These are phyloP conservation scores for Ceratocystis harringtonii DNA, from an alignment of 2,329 filamentous ascomycete genomes.

Conservation along the genomic window DNA sequence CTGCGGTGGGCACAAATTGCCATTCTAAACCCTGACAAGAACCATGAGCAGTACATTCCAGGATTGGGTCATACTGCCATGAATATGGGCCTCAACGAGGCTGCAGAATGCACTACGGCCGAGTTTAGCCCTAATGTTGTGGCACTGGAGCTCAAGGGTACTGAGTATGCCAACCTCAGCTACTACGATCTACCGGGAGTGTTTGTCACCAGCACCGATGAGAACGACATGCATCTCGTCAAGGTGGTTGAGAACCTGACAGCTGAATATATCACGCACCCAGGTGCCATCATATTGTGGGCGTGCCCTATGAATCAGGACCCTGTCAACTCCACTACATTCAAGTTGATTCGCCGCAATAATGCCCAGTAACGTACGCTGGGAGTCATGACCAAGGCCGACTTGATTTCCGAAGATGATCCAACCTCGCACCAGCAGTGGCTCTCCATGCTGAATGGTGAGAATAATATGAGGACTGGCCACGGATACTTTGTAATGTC, in stretches of 20 bases:
- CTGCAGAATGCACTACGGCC: constrained; percentile 34
- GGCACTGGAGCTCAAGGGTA: constrained; percentile 57
- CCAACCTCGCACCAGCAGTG: constrained; percentile 39
- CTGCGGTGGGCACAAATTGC: constrained; percentile 65
- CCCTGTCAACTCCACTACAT: constrained; percentile 57
- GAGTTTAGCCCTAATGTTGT: constrained; percentile 76
- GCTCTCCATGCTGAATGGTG: constrained; percentile 45
- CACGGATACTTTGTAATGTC: constrained; percentile 71
- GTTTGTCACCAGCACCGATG: constrained; percentile 52
- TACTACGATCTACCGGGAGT: constrained; percentile 81
- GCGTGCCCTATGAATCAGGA: constrained; percentile 67
- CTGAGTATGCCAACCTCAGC: constrained; percentile 54
- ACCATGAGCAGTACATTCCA: constrained; percentile 40
- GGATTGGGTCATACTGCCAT: constrained; percentile 28
- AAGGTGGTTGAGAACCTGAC: constrained; percentile 58
- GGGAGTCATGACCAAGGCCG: constrained; percentile 75
- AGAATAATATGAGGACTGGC: constrained; percentile 40
- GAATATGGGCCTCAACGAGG: constrained; percentile 25
- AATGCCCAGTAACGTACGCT: constrained; percentile 45
- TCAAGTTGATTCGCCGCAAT: constrained; percentile 44
- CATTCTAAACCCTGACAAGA: constrained; percentile 50
- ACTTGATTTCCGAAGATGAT: constrained; percentile 44
- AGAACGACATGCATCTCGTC: constrained; percentile 52
- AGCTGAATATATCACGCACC: constrained; percentile 50
- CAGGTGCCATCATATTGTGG: constrained; percentile 61